These are phyloP conservation scores for Cladorrhinum sp. DNA, from an alignment of 2,329 filamentous ascomycete genomes.

Conservation along the genomic window DNA sequence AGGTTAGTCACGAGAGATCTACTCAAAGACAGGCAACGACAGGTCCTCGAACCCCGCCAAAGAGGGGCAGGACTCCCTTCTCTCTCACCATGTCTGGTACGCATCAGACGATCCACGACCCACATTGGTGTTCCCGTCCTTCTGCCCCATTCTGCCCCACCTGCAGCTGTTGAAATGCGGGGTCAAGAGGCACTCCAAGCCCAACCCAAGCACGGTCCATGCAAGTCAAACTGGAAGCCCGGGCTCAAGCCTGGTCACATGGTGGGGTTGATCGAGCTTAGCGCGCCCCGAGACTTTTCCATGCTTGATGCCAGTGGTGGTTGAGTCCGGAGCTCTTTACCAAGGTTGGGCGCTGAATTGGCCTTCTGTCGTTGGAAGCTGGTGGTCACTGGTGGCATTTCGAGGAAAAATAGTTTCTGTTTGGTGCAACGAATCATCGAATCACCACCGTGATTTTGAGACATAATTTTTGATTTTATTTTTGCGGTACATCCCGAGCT, in stretches of 20 bases:
- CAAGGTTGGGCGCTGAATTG: neutral
- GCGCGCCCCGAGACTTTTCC: conserved; percentile 2
- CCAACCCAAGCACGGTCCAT: conserved; percentile 12
- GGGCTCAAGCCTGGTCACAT: conserved; percentile 17
- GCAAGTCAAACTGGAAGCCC: conserved; percentile 9
- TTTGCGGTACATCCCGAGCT: neutral
- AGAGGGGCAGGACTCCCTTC: conserved; percentile 19
- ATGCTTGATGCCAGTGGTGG: neutral
- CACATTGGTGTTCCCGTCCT: conserved; percentile 15
- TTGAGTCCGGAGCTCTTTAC: neutral
- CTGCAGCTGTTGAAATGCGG: conserved; percentile 20
- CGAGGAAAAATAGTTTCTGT: neutral
- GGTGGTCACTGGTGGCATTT: neutral
- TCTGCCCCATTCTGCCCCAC: conserved; percentile 15
- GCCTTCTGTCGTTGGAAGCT: neutral
- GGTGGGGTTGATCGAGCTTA: conserved; percentile 11
- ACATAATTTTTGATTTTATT: neutral
- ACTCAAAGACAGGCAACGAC: conserved; percentile 6
- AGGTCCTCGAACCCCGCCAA: conserved; percentile 16
- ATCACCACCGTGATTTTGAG: neutral
- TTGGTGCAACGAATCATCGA: neutral
- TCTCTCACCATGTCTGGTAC: conserved; percentile 20
- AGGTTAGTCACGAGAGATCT: conserved; percentile 22
- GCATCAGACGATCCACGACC: conserved; percentile 19
- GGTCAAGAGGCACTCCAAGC: conserved; percentile 12